Evolutionary conservation across 2,329 filamentous ascomycete species (phyloP), one percentile per base, ranked within the genome.

Genomic region (Pseudopithomyces maydicus): DNA sequence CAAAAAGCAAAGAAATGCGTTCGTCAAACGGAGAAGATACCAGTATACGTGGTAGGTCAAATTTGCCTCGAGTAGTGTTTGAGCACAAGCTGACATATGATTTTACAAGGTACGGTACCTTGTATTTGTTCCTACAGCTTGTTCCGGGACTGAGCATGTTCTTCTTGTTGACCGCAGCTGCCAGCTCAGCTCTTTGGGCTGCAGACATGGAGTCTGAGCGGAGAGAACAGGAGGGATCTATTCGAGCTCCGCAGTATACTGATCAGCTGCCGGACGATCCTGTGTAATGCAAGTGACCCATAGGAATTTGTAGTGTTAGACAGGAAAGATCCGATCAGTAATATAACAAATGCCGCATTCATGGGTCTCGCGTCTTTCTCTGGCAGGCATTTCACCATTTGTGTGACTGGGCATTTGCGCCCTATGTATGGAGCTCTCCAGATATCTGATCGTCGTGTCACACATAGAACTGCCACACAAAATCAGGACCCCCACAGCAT

Each of bases 101-200:
- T 14, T 36, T n/a, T 61, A 38, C 12, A 56, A 85, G 84, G 70
- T 97, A 98, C 70, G 95, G 95, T 15, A 91, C 90, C 0, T 83
- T 95, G 3, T 91, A 92, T 48, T 86, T 97, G 79, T 74, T 92
- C 6, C 77, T 98, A 26, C 91, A 97, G 77, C 83, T 98, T n/a
- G 83, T 97, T 8, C 95, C 95, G 1, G 83, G 94, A 12, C 77
- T 97, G 47, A 96, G 90, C n/a, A 96, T 99, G 83, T 88, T 98
- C 72, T 97, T 98, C 74, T 82, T 98, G 38, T 79, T 99, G 63
- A 97, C 94, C 0, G 92, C 90, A 2, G 90, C 93, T 1, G 86
- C 88, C 19, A 95, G 94, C 2, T 89, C 91, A 42, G 94, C 92
- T 1, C 79, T 98, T 35, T 98, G 94, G 93, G 91, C 88, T 1